Base-by-base conservation (phyloP, 2,329 filamentous ascomycete species). In the Cytospora chrysosperma region DNA sequence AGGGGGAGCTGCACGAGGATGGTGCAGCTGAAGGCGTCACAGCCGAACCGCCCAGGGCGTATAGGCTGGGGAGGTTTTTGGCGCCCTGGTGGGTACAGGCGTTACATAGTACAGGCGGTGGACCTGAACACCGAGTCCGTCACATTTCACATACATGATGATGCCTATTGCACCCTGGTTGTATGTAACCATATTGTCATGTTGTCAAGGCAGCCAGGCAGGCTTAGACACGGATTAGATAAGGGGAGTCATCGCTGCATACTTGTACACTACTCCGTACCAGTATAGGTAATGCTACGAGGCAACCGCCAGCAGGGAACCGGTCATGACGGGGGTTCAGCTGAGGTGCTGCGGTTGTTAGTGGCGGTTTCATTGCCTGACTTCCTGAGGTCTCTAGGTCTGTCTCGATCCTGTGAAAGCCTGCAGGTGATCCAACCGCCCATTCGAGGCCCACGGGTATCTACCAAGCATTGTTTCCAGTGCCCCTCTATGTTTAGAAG, bases 1-100 rank as follows among this genome's bases (percentile, higher is more conserved):
- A 34, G 58, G 58, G 58, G 43, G 19, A 55, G 59, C 59, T 50
- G 59, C 59, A 55, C 59, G 59, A 61, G 51, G 51, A 55, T 61
- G 51, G 37, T 51, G 59, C 59, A 61, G 59, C 59, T 61, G 59
- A 50, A 53, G 59, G 17, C 34, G 51, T 55, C 59, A 61, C 59
- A 61, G 12, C 28, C 27, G 9, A 32, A 30, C n/a, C 30, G 52
- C 32, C 28, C 17, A n/a, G 30, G 19, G 59, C n/a, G 2, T 26
- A 26, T n/a, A 13, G 51, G 27, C n/a, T 49, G 5, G 51, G 2
- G 5, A 9, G 28, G 13, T 28, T 4, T 13, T 61, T 55, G 54
- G 51, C 59, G 59, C 59, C 59, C 15, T 49, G 37, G 51, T 61
- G 58, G 40, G 34, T 40, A 55, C 21, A 53, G 34, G 34, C 24